These are phyloP conservation scores for Babesia ovis DNA, from an alignment of 169 alveolate genomes.

Conservation along the genomic window DNA sequence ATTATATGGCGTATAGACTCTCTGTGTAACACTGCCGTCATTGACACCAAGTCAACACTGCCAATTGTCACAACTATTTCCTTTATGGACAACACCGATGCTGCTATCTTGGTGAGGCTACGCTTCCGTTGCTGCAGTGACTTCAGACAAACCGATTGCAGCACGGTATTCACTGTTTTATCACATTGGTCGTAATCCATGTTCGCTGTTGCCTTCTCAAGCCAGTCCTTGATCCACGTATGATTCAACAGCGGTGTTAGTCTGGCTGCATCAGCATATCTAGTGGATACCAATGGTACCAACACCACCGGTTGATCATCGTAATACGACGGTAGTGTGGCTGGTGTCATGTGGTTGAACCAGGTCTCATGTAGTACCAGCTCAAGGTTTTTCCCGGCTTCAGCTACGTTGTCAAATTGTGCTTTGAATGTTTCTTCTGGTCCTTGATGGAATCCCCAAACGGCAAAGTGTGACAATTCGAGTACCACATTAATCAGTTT, in stretches of 20 bases:
- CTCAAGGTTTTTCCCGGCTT: constrained; percentile 17
- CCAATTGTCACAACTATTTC: constrained; percentile 7
- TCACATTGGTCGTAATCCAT: constrained; percentile 6
- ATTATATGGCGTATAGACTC: constrained; percentile 5
- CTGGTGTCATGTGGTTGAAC: constrained; percentile 42
- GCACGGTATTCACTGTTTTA: background rate
- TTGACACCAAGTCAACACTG: background rate
- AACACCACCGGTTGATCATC: constrained; percentile 15
- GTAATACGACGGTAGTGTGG: constrained; percentile 26
- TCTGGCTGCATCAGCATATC: constrained; percentile 17
- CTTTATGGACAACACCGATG: background rate
- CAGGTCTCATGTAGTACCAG: constrained; percentile 19
- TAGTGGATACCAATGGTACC: constrained; percentile 12
- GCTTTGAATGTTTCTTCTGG: background rate
- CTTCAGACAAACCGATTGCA: background rate
- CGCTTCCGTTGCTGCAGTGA: constrained; percentile 3
- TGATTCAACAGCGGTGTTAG: constrained; percentile 19
- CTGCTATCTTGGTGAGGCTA: background rate
- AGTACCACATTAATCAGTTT: background rate
- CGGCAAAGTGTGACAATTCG: constrained; percentile 22
- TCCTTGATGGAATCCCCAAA: constrained; percentile 20
- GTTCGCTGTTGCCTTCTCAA: background rate
- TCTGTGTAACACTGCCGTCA: constrained; percentile 9
- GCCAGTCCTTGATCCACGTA: constrained; percentile 19
- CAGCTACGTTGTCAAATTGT: constrained; percentile 1